Percentiles rank a stretch among this genome's conserved stretches.
Conservation (phyloP, 2,329 filamentous ascomycete genomes). For the Fusarium sp. region DNA sequence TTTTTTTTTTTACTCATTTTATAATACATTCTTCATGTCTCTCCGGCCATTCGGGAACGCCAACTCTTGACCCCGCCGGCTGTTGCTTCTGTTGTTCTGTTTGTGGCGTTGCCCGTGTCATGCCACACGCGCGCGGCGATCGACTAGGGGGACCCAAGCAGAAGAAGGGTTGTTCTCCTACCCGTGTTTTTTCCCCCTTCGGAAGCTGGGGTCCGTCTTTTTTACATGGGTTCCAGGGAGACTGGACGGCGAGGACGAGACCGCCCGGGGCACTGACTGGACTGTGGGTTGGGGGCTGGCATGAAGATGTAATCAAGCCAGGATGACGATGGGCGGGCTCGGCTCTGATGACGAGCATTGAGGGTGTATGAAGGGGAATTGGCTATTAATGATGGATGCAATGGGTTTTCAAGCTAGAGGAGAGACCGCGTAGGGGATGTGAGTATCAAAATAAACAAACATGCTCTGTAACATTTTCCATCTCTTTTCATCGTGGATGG, state of each 20-base stretch:
- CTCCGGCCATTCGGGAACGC: constrained; percentile 1
- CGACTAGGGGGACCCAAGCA: not conserved
- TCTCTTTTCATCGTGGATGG: constrained; percentile 1
- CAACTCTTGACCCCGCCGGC: constrained; percentile 8
- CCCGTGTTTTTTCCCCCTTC: not conserved
- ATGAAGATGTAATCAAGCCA: constrained; percentile 41
- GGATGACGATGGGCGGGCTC: constrained; percentile 17
- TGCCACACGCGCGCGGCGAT: constrained; percentile 9
- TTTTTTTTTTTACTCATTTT: not conserved
- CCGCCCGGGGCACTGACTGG: constrained; percentile 24
- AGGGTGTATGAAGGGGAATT: constrained; percentile 19
- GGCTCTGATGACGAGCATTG: constrained; percentile 1
- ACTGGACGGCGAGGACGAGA: constrained; percentile 1
- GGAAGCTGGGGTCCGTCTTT: not conserved
- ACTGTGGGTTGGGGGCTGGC: constrained; percentile 25
- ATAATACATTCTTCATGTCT: not conserved
- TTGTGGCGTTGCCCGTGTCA: constrained; percentile 8
- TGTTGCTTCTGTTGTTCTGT: not conserved
- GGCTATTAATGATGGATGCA: not conserved
- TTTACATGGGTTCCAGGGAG: not conserved
- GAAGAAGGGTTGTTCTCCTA: not conserved
- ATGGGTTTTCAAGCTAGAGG: not conserved
- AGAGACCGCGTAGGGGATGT: not conserved
- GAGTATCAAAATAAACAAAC: constrained; percentile 7
- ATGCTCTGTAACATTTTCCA: not conserved